Evolutionary conservation across 2,329 filamentous ascomycete genomes (phyloP), one percentile per base, ranked within the genome.

Genomic region (Colletotrichum cuscutae): DNA sequence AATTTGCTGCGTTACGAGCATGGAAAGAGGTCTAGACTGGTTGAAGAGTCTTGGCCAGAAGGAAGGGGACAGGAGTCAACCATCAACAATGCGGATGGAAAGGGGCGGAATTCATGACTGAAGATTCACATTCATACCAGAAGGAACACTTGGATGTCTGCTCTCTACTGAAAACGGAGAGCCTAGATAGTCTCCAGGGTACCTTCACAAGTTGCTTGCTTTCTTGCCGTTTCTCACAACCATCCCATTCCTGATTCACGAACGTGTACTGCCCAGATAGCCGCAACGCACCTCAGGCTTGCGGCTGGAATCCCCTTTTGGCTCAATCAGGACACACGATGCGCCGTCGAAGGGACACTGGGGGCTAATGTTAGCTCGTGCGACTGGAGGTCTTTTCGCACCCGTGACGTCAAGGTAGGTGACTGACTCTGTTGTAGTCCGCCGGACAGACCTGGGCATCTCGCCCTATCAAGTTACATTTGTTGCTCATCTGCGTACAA

Each of bases 61-160:
- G 70, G 46, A 64, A 65, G 56, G 54, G 56, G 56, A 54, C 35
- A 35, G 59, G 37, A 54, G 64, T 49, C 59, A 60, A 54, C 42
- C 46, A 35, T 49, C 65, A 12, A 60, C 49, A 60, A 52, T 49
- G 42, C 42, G 42, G 42, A 22, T 35, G 57, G 71, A 30, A 62
- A 62, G 49, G 57, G 68, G 59, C 61, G 57, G 63, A 15, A 53
- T 28, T 72, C 57, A 73, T 56, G 71, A 73, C 68, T 73, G 68
- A 72, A 72, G 71, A 59, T 67, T 73, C 59, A 71, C 62, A 49
- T 63, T 72, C 71, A 73, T 68, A 72, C 71, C 71, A 72, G 52
- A 49, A 61, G 30, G 53, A 46, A 61, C 49, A 42, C 70, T 61
- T 72, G 66, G 49, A 65, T 57, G 26, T 60, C 65, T 46, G 62